Percentiles rank a stretch among this genome's conserved stretches.
Evolutionary conservation across 192 early-diverging fungal genomes (phyloP).

Genomic region (Rhizoclosmatium sp.): DNA sequence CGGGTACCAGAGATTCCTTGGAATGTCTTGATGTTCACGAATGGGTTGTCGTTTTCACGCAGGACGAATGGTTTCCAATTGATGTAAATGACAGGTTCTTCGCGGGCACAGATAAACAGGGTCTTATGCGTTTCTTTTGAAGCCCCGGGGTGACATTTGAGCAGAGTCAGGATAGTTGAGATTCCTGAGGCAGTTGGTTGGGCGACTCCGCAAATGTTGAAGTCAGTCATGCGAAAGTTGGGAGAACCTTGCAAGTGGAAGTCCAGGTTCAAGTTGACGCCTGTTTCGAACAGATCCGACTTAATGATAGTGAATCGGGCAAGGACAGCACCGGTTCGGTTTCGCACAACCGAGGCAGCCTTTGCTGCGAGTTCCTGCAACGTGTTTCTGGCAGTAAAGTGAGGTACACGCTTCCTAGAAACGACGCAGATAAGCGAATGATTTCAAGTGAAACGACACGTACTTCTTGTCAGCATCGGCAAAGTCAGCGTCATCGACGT

Average conservation of each 20-base stretch:
- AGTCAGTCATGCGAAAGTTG: conserved; percentile 67
- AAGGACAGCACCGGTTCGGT: conserved; percentile 61
- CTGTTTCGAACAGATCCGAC: conserved; percentile 62
- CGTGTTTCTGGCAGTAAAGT: conserved; percentile 1
- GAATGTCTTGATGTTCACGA: conserved; percentile 61
- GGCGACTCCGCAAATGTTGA: conserved; percentile 70
- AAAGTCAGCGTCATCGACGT: conserved; percentile 2
- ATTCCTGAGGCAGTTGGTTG: conserved; percentile 69
- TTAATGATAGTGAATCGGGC: conserved; percentile 63
- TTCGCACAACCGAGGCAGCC: conserved; percentile 52
- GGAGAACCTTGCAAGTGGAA: conserved; percentile 72
- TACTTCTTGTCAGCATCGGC: not conserved
- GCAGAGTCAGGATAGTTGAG: conserved; percentile 59
- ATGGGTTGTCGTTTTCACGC: conserved; percentile 60
- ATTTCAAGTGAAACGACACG: not conserved
- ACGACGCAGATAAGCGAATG: not conserved
- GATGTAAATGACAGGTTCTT: conserved; percentile 64
- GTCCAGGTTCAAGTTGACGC: conserved; percentile 53
- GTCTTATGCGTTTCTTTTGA: not conserved
- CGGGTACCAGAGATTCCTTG: conserved; percentile 63
- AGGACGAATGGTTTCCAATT: conserved; percentile 69
- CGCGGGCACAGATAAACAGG: conserved; percentile 52
- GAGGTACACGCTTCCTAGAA: not conserved
- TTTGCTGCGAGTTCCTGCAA: conserved; percentile 17
- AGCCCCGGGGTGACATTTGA: conserved; percentile 58